These are phyloP conservation scores for Candida lessepsii DNA, from an alignment of 805 yeast species.

Conservation along the genomic window DNA sequence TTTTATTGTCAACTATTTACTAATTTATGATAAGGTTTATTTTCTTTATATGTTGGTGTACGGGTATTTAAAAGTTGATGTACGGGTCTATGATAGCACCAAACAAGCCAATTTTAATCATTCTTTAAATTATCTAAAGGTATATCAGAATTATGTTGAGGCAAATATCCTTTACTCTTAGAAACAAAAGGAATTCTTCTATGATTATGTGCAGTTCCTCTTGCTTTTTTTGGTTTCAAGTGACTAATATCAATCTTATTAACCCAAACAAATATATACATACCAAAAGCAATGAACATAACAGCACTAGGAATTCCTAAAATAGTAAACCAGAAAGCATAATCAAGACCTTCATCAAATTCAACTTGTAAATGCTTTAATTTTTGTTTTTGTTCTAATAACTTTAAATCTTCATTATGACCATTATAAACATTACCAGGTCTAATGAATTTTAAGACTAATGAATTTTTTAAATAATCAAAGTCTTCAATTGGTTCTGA, in stretches of 20 bases:
- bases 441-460: slow-evolving; percentile 47
- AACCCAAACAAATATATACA: slow-evolving; percentile 61
- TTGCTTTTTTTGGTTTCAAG: slow-evolving; percentile 29
- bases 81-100: too few species aligned
- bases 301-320: slow-evolving; percentile 69
- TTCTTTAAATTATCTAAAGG: slow-evolving; percentile 14
- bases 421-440: slow-evolving; percentile 56
- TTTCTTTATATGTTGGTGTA: too few species aligned
- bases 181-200: slow-evolving; percentile 27
- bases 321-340: slow-evolving; percentile 60
- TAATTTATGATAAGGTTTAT: too few species aligned
- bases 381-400: slow-evolving; percentile 29
- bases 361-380: slow-evolving; percentile 22
- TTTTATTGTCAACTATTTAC: too few species aligned
- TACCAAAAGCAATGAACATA: slow-evolving; percentile 53
- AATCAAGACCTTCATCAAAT: slow-evolving; percentile 49
- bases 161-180: slow-evolving; percentile 25
- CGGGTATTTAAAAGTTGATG: too few species aligned
- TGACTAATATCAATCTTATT: slow-evolving; percentile 51
- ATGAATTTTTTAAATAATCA: slow-evolving; percentile 42
- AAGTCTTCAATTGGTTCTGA: slow-evolving; percentile 64
- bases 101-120: slow-evolving; percentile 12
- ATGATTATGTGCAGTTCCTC: slow-evolving; percentile 28
- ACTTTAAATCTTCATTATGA: slow-evolving; percentile 42
- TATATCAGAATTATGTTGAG: slow-evolving; percentile 28